These are phyloP conservation scores for Corymbia citriodora DNA, from an alignment of 441 rosid genomes.

Conservation along the genomic window DNA sequence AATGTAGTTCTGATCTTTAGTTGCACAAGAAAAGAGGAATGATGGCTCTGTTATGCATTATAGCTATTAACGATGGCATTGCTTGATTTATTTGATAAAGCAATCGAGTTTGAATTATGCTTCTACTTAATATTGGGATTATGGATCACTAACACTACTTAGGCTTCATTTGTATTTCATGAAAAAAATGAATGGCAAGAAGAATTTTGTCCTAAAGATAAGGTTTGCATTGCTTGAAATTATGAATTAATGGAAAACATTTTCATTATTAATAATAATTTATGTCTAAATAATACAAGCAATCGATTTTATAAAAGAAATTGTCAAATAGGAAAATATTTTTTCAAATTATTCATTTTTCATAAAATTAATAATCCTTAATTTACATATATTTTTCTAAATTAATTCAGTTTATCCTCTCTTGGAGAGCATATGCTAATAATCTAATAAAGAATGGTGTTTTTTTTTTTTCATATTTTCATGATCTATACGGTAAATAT, in stretches of 20 bases:
- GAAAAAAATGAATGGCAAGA: neutral
- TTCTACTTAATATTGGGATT: neutral
- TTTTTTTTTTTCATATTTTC: neutral
- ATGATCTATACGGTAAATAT: fast-evolving
- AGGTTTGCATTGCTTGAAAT: neutral
- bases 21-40: neutral
- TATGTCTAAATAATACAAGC: fast-evolving
- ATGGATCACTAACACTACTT: neutral
- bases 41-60: neutral
- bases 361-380: neutral
- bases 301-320: neutral
- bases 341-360: neutral
- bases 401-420: neutral
- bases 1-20: neutral
- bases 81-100: neutral
- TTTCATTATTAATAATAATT: neutral
- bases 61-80: neutral
- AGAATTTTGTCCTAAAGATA: fast-evolving
- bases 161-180: neutral
- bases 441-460: neutral
- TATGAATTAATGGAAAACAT: fast-evolving
- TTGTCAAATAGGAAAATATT: neutral
- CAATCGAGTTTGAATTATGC: neutral
- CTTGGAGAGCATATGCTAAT: neutral
- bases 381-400: neutral